phyloP scores from a whole-genome alignment of 2,329 filamentous ascomycete species.

The Westerdykella ornata region DNA sequence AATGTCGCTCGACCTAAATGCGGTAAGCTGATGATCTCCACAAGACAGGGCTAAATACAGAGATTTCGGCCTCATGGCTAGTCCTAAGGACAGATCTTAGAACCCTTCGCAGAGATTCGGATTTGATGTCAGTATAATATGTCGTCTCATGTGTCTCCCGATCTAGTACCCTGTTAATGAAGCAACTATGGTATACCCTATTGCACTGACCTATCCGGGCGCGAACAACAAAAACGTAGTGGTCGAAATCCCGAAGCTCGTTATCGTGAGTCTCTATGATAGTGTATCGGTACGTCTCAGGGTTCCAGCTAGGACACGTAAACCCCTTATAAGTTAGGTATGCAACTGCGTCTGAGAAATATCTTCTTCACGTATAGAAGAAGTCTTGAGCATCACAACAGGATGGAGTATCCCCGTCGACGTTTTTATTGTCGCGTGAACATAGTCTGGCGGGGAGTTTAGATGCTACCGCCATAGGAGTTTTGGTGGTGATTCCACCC shows the following conservation, averaged over 20 bases:
- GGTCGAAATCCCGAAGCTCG: slow-evolving; percentile 1
- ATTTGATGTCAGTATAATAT: slow-evolving; percentile 10
- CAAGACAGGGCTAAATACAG: no score
- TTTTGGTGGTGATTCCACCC: no score
- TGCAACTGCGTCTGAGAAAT: no score
- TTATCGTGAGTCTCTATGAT: slow-evolving; percentile 3
- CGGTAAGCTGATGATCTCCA: slow-evolving; percentile 1
- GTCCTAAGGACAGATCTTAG: background rate
- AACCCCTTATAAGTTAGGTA: no score
- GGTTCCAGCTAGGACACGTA: slow-evolving; percentile 5
- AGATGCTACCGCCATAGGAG: no score
- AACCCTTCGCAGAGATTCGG: slow-evolving; percentile 4
- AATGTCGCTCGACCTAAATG: background rate
- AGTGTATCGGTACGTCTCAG: slow-evolving; percentile 4
- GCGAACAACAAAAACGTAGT: no score
- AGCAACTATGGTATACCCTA: slow-evolving; percentile 1
- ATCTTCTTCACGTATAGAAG: no score
- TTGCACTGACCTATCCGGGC: slow-evolving; percentile 3
- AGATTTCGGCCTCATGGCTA: no score
- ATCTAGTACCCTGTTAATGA: slow-evolving; percentile 5
- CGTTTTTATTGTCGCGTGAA: no score
- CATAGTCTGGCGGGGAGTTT: no score
- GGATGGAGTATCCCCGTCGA: no score
- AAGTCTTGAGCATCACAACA: no score
- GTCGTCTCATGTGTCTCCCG: slow-evolving; percentile 6